phyloP scores from a whole-genome alignment of 306 rosid genomes.

The Corylus americana region DNA sequence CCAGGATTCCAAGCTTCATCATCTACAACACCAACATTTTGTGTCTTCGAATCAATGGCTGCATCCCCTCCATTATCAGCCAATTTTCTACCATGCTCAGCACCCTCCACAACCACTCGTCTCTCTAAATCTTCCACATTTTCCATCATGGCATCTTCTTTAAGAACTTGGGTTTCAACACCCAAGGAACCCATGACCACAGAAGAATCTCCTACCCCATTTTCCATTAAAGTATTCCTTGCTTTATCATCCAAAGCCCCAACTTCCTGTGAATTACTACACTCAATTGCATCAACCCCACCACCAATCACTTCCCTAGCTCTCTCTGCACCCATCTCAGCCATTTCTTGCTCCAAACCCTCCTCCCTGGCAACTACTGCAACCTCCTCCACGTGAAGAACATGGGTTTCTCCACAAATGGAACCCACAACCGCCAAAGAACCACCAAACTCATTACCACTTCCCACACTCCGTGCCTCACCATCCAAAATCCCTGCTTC shows the following conservation, averaged over 20 bases:
- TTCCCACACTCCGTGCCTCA: slow-evolving; percentile 22
- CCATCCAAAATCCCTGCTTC: slow-evolving; percentile 15
- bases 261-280: slow-evolving; percentile 28
- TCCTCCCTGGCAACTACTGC: slow-evolving; percentile 16
- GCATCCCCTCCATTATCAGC: slow-evolving; percentile 27
- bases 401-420: slow-evolving; percentile 26
- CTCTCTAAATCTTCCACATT: slow-evolving; percentile 27
- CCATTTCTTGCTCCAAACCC: slow-evolving; percentile 16
- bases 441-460: slow-evolving; percentile 24
- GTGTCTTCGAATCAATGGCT: slow-evolving; percentile 29
- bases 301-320: slow-evolving; percentile 3
- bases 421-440: slow-evolving; percentile 16
- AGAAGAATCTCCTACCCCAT: slow-evolving; percentile 33
- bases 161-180: slow-evolving; percentile 23
- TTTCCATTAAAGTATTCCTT: slow-evolving; percentile 23
- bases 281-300: slow-evolving; percentile 21
- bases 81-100: slow-evolving; percentile 26
- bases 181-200: slow-evolving; percentile 27
- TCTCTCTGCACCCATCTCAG: slow-evolving; percentile 9
- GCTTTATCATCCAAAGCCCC: slow-evolving; percentile 23
- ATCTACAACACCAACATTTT: slow-evolving; percentile 13
- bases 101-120: slow-evolving; percentile 28
- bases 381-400: slow-evolving; percentile 10
- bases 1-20: slow-evolving; percentile 28
- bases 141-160: slow-evolving; percentile 18